Base-by-base conservation (phyloP, 2,329 filamentous ascomycete genomes). In the Penicillium hordei region DNA sequence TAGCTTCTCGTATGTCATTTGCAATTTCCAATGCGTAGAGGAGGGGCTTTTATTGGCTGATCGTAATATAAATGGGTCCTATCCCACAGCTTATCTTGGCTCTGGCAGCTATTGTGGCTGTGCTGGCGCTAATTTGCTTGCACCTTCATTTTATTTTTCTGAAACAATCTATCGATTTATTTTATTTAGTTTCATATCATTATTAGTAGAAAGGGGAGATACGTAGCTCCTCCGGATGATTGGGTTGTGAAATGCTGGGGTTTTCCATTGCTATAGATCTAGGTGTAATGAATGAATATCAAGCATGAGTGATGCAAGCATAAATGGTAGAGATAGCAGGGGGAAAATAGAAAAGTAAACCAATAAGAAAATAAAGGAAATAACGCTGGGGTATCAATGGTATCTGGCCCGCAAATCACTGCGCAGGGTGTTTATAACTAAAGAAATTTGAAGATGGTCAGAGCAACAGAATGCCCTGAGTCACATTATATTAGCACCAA, bases 381-480 rank as follows among this genome's bases (percentile, higher is more conserved):
- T 36, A 34, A 36, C 5, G 31, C 43, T 7, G 25, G 50, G 23
- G 51, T 44, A 58, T 50, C 36, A 40, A 57, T 40, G 33, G 39
- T 25, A 33, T 33, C 27, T 27, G 15, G 19, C 34, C 25, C 6
- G 38, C 27, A 45, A 46, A 27, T 45, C 10, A 52, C 21, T 19
- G 27, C 40, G 17, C 12, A 38, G 25, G 42, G 39, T 34, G 7
- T 13, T 19, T 61, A 64, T 58, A 60, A 40, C 46, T 60, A 59
- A 57, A 52, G 38, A 60, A 60, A 5, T 40, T 54, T 45, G 21
- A 50, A 52, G 29, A 48, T 46, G 5, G 46, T 55, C 7, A 56
- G 48, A 6, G 57, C 57, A 33, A 58, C 44, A 21, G 58, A 60
- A 25, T 65, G 59, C 15, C 57, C 63, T 65, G 38, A 12, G 23